Percentiles rank a stretch among this genome's conserved stretches.
Evolutionary conservation across 257 asterid species (phyloP).

Genomic region (Solanum phureja): DNA sequence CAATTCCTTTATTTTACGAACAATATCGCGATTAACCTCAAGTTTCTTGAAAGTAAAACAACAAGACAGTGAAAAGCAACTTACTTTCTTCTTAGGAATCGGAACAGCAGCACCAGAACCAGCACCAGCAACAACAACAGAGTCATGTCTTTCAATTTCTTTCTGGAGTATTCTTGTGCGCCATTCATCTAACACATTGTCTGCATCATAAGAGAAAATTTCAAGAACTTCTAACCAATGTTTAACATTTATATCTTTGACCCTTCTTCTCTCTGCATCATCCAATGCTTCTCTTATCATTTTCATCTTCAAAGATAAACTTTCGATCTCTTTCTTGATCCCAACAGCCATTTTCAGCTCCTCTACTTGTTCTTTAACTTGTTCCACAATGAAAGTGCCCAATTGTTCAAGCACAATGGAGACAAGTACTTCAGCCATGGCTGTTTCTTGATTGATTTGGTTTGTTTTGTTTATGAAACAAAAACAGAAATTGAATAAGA

Average conservation of each 20-base stretch:
- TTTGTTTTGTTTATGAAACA: background rate
- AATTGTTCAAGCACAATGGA: background rate
- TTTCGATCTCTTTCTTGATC: constrained; percentile 2
- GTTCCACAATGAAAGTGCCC: background rate
- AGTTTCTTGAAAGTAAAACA: constrained; percentile 1
- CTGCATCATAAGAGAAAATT: constrained; percentile 7
- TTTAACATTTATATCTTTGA: background rate
- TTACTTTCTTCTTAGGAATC: background rate
- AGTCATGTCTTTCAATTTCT: background rate
- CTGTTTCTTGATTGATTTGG: background rate
- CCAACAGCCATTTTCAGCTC: constrained; percentile 1
- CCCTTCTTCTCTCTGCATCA: constrained; percentile 8
- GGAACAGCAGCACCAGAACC: background rate
- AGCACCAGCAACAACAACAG: background rate
- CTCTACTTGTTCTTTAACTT: background rate
- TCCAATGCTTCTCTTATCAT: background rate
- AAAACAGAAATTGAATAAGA: background rate
- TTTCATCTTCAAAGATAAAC: background rate
- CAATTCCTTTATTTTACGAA: constrained; percentile 1
- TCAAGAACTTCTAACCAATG: constrained; percentile 8
- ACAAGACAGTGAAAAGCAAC: background rate
- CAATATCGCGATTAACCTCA: background rate
- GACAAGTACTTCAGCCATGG: constrained; percentile 4
- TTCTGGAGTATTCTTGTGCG: background rate
- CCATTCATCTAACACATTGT: constrained; percentile 11